These are phyloP conservation scores for Sicyos baderoa DNA, from an alignment of 306 rosid genomes.

Conservation along the genomic window DNA sequence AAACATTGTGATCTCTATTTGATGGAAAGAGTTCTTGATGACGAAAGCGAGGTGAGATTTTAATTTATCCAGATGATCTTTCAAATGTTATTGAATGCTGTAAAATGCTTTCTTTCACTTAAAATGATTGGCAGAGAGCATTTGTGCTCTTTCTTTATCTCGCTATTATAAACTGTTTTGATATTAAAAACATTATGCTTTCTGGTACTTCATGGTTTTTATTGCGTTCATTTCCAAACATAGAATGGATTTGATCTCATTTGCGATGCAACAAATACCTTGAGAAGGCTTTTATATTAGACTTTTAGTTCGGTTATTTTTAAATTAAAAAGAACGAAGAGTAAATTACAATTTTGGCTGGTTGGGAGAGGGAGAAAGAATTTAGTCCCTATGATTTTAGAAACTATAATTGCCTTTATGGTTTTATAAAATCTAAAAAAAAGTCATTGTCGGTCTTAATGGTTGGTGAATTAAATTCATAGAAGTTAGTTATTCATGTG, in stretches of 20 bases:
- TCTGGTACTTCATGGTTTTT: neutral
- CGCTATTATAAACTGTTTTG: neutral
- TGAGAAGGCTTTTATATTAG: neutral
- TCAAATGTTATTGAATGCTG: neutral
- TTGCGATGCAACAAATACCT: neutral
- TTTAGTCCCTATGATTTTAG: too few species aligned
- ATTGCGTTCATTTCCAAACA: neutral
- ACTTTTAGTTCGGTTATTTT: neutral
- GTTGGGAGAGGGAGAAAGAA: too few species aligned
- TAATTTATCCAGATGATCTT: neutral
- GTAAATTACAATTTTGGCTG: too few species aligned
- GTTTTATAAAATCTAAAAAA: too few species aligned
- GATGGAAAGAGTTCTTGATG: conserved; percentile 90
- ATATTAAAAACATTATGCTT: neutral
- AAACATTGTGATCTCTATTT: conserved; percentile 84
- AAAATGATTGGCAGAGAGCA: neutral
- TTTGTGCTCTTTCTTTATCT: neutral
- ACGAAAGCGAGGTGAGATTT: conserved; percentile 72
- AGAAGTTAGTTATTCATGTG: too few species aligned
- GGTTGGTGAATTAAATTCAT: too few species aligned
- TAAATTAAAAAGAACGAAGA: neutral
- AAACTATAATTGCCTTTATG: too few species aligned
- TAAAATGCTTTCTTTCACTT: neutral
- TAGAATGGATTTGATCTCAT: neutral
- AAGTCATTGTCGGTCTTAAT: too few species aligned